Evolutionary conservation across 2,329 filamentous ascomycete genomes (phyloP).

Genomic region (Scytalidium sp.): DNA sequence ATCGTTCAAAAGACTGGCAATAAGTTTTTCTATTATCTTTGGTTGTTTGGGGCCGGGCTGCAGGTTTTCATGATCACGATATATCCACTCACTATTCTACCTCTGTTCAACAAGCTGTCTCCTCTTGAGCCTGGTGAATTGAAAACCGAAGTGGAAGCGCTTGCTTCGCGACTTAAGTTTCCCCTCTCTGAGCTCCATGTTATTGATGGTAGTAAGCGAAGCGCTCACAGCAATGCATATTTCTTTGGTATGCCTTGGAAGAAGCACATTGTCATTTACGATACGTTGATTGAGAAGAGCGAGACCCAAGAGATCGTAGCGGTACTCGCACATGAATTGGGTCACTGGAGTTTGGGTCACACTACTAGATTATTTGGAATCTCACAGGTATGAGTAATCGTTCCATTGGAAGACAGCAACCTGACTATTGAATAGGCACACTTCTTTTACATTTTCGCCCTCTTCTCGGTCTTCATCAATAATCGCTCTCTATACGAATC

Average conservation of each 20-base stretch:
- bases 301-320: slow-evolving; percentile 89
- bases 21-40: slow-evolving; percentile 97
- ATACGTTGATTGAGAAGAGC: slow-evolving; percentile 95
- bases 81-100: slow-evolving; percentile 91
- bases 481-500: slow-evolving; percentile 86
- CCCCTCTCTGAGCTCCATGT: slow-evolving; percentile 91
- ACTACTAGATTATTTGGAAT: slow-evolving; percentile 90
- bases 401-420: neutral
- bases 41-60: slow-evolving; percentile 84
- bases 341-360: slow-evolving; percentile 95
- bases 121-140: slow-evolving; percentile 83
- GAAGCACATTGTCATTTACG: slow-evolving; percentile 99
- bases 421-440: slow-evolving; percentile 61
- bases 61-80: slow-evolving; percentile 95
- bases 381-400: slow-evolving; percentile 58
- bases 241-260: slow-evolving; percentile 99
- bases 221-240: slow-evolving; percentile 86
- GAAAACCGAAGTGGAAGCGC: slow-evolving; percentile 81
- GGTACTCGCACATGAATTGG: slow-evolving; percentile 91
- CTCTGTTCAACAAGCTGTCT: slow-evolving; percentile 97
- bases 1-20: slow-evolving; percentile 94
- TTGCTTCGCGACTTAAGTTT: slow-evolving; percentile 83
- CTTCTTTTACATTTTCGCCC: slow-evolving; percentile 92
- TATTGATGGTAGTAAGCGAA: slow-evolving; percentile 88
- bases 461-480: slow-evolving; percentile 97